Base-by-base conservation (phyloP, 2,329 filamentous ascomycete genomes). In the Penicillium griseofulvum region DNA sequence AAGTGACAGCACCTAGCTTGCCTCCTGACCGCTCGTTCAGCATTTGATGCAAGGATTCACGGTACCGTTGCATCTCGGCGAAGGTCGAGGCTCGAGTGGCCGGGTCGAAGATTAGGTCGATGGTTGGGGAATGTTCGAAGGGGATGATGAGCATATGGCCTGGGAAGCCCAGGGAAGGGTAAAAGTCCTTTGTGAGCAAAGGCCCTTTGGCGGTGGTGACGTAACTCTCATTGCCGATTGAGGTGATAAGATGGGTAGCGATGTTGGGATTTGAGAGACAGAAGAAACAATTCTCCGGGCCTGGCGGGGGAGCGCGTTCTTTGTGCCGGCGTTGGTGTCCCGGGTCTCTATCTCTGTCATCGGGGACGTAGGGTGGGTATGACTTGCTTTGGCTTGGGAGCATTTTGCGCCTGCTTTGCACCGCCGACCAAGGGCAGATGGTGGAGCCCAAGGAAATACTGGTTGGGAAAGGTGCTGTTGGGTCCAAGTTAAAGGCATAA, bases 151-250 rank as follows among this genome's bases (percentile, higher is more conserved):
- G 86, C 67, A 96, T 85, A 72, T 99, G 94, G 19, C 86, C 84
- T 0, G 93, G 90, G 68, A 93, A 95, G 22, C 80, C 77, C 5
- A 97, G 81, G 5, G 84, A 83, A 0, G 86, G 78, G 70, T 91
- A 96, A 2, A 87, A 92, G 8, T 82, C 77, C 0, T 83, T 74
- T 1, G 86, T 88, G 1, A 90, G 87, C 0, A 99, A 80, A 5
- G 94, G 92, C 0, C 94, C 94, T 72, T 96, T 97, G 56, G 94
- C 91, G 24, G 89, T 94, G 28, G 94, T 96, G 52, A 97, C 76
- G 72, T 97, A 97, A 51, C 86, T 83, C 57, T 96, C 89, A 17
- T 91, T 87, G 50, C 90, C 94, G 60, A 99, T 93, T 26, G 89
- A 91, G 61, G 89, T 88, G 66, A 97, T 88, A 74, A 99, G 88